Percentiles rank a stretch among this genome's conserved stretches.
phyloP scores from a whole-genome alignment of 192 early-diverging fungal genomes.

The Lobosporangium transversale region DNA sequence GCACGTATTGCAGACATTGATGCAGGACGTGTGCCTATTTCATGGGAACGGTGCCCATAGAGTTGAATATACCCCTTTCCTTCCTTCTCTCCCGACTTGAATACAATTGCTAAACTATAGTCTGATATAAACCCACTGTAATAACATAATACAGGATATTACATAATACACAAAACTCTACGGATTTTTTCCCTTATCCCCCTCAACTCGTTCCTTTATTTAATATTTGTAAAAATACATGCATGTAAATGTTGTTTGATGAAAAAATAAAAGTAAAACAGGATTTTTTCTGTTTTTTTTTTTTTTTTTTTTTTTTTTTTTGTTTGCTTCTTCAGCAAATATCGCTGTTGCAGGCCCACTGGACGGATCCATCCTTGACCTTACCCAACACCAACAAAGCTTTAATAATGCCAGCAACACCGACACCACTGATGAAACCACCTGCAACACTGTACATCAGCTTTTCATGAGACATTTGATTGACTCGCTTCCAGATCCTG shows the following conservation, averaged over 20 bases:
- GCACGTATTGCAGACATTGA: slow-evolving; percentile 41
- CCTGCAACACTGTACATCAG: slow-evolving; percentile 59
- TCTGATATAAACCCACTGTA: no score
- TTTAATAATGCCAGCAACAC: slow-evolving; percentile 49
- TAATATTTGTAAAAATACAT: no score
- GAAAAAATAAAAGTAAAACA: slow-evolving; percentile 3
- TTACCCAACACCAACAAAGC: slow-evolving; percentile 22
- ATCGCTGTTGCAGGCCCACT: slow-evolving; percentile 15
- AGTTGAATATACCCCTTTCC: no score
- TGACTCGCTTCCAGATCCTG: slow-evolving; percentile 55
- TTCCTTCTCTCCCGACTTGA: neutral
- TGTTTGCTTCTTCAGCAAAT: slow-evolving; percentile 34
- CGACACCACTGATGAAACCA: slow-evolving; percentile 48
- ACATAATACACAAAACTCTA: no score
- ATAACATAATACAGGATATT: no score
- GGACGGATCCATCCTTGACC: slow-evolving; percentile 10
- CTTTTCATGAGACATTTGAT: slow-evolving; percentile 35
- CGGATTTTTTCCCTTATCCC: no score
- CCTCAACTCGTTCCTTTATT: no score
- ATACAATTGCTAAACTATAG: neutral
- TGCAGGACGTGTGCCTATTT: slow-evolving; percentile 40
- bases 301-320: no score
- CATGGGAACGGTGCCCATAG: slow-evolving; percentile 41
- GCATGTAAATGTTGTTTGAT: no score
- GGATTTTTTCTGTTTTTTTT: neutral